Evolutionary conservation across 768 basidiomycete genomes (phyloP).

Genomic region (Russula abietina): DNA sequence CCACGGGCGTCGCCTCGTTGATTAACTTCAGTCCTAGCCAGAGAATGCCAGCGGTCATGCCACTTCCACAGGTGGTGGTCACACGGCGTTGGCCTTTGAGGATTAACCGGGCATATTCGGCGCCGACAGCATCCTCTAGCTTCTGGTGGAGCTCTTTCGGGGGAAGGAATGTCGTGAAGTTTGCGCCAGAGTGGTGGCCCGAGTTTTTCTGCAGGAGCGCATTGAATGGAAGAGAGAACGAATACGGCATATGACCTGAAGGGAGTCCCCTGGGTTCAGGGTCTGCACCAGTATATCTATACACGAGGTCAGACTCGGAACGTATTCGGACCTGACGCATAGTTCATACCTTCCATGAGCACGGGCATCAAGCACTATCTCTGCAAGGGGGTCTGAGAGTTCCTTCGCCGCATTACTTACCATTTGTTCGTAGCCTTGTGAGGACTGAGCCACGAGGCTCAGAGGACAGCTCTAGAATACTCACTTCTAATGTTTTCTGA

Average conservation of each 20-base stretch:
- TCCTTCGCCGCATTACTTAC: slow-evolving; percentile 57
- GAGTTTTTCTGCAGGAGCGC: slow-evolving; percentile 51
- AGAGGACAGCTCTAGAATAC: not conserved
- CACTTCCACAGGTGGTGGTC: slow-evolving; percentile 84
- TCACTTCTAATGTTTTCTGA: slow-evolving; percentile 28
- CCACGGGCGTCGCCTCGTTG: slow-evolving; percentile 47
- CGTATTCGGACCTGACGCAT: slow-evolving; percentile 5
- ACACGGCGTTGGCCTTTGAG: slow-evolving; percentile 56
- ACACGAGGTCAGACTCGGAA: slow-evolving; percentile 1
- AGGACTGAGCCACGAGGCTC: slow-evolving; percentile 2
- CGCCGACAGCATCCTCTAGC: slow-evolving; percentile 59
- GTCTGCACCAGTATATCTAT: slow-evolving; percentile 70
- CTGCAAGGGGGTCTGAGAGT: slow-evolving; percentile 42
- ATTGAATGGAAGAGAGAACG: slow-evolving; percentile 79
- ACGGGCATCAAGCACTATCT: slow-evolving; percentile 85
- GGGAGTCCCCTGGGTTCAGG: slow-evolving; percentile 87
- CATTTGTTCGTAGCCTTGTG: slow-evolving; percentile 73
- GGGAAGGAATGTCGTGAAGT: slow-evolving; percentile 45
- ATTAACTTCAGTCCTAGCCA: slow-evolving; percentile 87
- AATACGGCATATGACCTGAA: slow-evolving; percentile 89
- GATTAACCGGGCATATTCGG: slow-evolving; percentile 48
- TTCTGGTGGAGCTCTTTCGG: slow-evolving; percentile 51
- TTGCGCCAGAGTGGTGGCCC: slow-evolving; percentile 31
- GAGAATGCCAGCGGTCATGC: slow-evolving; percentile 94
- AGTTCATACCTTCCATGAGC: slow-evolving; percentile 63